phyloP scores from a whole-genome alignment of 2,329 filamentous ascomycete species.

The Trichoderma sp. region DNA sequence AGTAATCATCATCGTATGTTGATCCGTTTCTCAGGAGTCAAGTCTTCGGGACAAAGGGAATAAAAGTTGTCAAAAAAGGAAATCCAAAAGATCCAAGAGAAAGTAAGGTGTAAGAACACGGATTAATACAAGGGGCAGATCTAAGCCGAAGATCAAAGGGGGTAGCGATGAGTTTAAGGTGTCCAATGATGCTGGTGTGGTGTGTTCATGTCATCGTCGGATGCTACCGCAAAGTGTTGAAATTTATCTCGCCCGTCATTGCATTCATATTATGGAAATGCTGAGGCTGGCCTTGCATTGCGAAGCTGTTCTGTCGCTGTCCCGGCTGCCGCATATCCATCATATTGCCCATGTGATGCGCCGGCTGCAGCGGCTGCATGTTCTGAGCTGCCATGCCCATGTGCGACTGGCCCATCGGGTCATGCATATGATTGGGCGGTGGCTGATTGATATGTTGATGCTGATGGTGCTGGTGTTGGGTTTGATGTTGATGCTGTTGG shows the following conservation, averaged over 20 bases:
- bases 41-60: slow-evolving; percentile 15
- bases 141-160: slow-evolving; percentile 1
- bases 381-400: slow-evolving; percentile 26
- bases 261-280: slow-evolving; percentile 46
- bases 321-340: slow-evolving; percentile 29
- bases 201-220: neutral
- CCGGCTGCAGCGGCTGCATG: slow-evolving; percentile 29
- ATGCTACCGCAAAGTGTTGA: slow-evolving; percentile 23
- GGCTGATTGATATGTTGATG: slow-evolving; percentile 35
- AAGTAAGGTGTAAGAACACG: neutral
- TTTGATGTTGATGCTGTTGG: slow-evolving; percentile 22
- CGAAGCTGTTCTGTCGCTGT: slow-evolving; percentile 35
- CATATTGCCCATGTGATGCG: slow-evolving; percentile 33
- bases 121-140: neutral
- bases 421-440: slow-evolving; percentile 32
- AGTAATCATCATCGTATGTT: slow-evolving; percentile 14
- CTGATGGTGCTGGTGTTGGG: neutral
- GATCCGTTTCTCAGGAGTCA: neutral
- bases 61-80: neutral
- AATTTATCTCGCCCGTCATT: slow-evolving; percentile 33
- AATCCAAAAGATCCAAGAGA: neutral
- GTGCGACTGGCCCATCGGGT: slow-evolving; percentile 32
- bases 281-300: slow-evolving; percentile 31
- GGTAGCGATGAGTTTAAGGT: neutral
- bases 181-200: neutral